Conservation (phyloP, 495 filamentous ascomycete species). For the Chaetomium cochliodes region DNA sequence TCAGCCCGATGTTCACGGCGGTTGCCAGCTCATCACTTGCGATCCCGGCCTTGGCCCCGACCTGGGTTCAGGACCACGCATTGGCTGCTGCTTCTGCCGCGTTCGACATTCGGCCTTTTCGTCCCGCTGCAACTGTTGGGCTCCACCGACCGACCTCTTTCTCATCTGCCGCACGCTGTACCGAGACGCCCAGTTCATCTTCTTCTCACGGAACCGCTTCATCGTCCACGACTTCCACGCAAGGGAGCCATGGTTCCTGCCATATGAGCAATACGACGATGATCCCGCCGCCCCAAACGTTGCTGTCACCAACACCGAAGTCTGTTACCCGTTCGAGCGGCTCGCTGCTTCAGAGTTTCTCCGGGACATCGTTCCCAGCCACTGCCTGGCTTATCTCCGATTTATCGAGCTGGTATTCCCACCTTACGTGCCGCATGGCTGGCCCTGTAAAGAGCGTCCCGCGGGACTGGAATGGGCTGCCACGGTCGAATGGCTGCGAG, state of each 20-base stretch:
- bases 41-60: background rate
- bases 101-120: constrained; percentile 2
- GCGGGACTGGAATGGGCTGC: background rate
- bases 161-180: constrained; percentile 14
- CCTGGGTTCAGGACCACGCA: background rate
- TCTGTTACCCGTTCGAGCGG: background rate
- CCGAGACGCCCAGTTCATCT: constrained; percentile 11
- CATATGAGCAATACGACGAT: background rate
- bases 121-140: constrained; percentile 11
- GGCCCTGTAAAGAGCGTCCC: background rate
- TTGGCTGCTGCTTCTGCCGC: constrained; percentile 16
- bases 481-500: background rate
- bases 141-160: constrained; percentile 7
- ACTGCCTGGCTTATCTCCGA: constrained; percentile 6
- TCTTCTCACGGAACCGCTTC: constrained; percentile 9
- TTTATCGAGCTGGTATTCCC: constrained; percentile 3
- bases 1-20: background rate
- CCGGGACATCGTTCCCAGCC: background rate
- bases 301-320: background rate
- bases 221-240: constrained; percentile 11
- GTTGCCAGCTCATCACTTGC: background rate
- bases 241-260: background rate
- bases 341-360: constrained; percentile 5
- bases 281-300: background rate
- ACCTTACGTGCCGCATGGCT: background rate